Evolutionary conservation across 2,329 filamentous ascomycete species (phyloP).

Genomic region (Hymenoscyphus repandus): DNA sequence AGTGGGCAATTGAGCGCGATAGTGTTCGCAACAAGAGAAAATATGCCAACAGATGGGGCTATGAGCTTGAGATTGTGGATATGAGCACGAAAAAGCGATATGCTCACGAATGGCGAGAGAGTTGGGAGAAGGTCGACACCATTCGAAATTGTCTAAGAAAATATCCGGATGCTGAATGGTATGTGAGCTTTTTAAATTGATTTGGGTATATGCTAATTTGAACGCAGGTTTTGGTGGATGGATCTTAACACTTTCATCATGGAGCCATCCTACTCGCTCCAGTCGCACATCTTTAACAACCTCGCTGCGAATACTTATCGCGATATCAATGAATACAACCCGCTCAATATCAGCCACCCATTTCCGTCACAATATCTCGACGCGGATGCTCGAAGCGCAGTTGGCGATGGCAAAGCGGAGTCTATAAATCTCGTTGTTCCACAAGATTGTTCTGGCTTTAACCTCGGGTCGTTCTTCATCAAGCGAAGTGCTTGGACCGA

Average conservation of each 20-base stretch:
- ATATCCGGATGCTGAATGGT: conserved; percentile 96
- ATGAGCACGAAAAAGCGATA: conserved; percentile 99
- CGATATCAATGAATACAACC: conserved; percentile 95
- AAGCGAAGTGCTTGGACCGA: conserved; percentile 84
- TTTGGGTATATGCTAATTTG: conserved; percentile 25
- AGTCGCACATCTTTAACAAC: conserved; percentile 82
- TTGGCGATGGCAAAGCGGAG: conserved; percentile 69
- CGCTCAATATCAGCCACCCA: conserved; percentile 87
- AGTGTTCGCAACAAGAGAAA: conserved; percentile 92
- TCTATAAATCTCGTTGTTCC: conserved; percentile 86
- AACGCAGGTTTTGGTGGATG: conserved; percentile 94
- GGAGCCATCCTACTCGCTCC: conserved; percentile 87
- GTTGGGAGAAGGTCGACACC: conserved; percentile 98
- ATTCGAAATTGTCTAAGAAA: conserved; percentile 84
- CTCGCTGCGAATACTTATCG: conserved; percentile 74
- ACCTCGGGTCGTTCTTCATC: conserved; percentile 92
- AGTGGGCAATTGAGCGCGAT: conserved; percentile 97
- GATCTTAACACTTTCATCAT: conserved; percentile 97
- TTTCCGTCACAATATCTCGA: conserved; percentile 72
- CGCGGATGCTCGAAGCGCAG: conserved; percentile 60
- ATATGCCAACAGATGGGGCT: conserved; percentile 84
- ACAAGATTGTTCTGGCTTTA: conserved; percentile 95
- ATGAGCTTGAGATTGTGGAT: conserved; percentile 92
- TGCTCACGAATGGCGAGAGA: conserved; percentile 97
- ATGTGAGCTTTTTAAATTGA: conserved; percentile 33